Evolutionary conservation across 2,329 filamentous ascomycete species (phyloP).

Genomic region (Hymenoscyphus scutula): DNA sequence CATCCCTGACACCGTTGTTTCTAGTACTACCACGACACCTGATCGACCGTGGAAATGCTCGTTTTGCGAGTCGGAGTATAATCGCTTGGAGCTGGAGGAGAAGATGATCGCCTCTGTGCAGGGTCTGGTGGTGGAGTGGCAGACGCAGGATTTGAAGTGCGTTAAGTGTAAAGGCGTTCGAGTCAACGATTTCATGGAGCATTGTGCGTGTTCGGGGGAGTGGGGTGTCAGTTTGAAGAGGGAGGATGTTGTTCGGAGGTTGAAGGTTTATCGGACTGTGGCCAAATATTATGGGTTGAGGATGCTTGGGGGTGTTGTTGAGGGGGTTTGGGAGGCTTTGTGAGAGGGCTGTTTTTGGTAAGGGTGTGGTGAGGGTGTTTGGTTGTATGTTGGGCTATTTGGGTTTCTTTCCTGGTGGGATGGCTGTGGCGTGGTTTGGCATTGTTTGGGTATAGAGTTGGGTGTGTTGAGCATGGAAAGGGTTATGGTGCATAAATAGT

Average conservation of each 20-base stretch:
- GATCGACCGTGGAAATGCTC: constrained; percentile 67
- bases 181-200: constrained; percentile 93
- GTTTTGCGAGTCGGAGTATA: constrained; percentile 73
- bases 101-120: constrained; percentile 74
- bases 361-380: too few relatives aligned
- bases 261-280: constrained; percentile 72
- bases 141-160: constrained; percentile 87
- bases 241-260: constrained; percentile 60
- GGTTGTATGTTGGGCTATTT: too few relatives aligned
- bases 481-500: too few relatives aligned
- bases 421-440: not conserved
- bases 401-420: too few relatives aligned
- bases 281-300: constrained; percentile 75
- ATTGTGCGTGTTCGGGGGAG: constrained; percentile 86
- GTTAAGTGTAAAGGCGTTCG: constrained; percentile 66
- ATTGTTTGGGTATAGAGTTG: not conserved
- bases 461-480: not conserved
- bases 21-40: constrained; percentile 14
- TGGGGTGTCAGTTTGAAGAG: constrained; percentile 74
- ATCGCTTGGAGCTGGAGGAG: constrained; percentile 82
- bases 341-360: not conserved
- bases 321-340: constrained; percentile 50
- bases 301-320: constrained; percentile 76
- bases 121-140: constrained; percentile 73
- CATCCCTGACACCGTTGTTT: constrained; percentile 49